A percentile compares a stretch with the other conserved stretches of the same genome.
These are phyloP conservation scores for Haematococcus lacustris DNA, from an alignment of 139 green algal species.

Conservation along the genomic window DNA sequence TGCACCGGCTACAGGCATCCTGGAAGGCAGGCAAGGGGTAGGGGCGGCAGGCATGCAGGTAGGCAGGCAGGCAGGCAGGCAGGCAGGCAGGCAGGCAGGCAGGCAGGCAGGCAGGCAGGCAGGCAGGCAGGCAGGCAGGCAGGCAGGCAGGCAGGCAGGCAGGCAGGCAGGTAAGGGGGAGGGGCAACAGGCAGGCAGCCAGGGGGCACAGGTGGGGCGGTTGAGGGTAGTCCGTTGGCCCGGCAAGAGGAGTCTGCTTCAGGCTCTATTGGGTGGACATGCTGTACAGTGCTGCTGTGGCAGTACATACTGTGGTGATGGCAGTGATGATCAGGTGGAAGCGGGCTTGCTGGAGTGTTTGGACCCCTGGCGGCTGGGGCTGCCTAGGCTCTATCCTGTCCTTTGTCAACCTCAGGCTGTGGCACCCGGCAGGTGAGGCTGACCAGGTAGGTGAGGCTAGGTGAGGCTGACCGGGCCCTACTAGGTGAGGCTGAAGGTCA, in stretches of 20 bases:
- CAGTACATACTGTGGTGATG: not conserved
- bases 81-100: too few species aligned
- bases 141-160: not conserved
- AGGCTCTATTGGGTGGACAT: not conserved
- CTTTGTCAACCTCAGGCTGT: too few species aligned
- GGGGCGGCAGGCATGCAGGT: not conserved
- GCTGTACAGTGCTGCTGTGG: not conserved
- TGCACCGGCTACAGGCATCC: not conserved
- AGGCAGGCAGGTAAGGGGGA: not conserved
- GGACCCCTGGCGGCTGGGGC: not conserved
- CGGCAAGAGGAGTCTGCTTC: not conserved
- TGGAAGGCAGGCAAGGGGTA: not conserved
- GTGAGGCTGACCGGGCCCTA: too few species aligned
- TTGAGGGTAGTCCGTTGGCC: not conserved
- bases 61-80: not conserved
- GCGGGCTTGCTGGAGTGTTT: not conserved
- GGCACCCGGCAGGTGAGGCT: too few species aligned
- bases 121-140: not conserved
- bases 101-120: too few species aligned
- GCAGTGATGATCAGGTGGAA: not conserved
- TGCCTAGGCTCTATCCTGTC: not conserved
- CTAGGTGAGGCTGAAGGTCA: too few species aligned
- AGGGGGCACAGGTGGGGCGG: not conserved
- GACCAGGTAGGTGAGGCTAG: not conserved
- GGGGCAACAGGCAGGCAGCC: not conserved